Conservation (phyloP, 2,329 filamentous ascomycete genomes). For the Lasiodiplodia sp. region DNA sequence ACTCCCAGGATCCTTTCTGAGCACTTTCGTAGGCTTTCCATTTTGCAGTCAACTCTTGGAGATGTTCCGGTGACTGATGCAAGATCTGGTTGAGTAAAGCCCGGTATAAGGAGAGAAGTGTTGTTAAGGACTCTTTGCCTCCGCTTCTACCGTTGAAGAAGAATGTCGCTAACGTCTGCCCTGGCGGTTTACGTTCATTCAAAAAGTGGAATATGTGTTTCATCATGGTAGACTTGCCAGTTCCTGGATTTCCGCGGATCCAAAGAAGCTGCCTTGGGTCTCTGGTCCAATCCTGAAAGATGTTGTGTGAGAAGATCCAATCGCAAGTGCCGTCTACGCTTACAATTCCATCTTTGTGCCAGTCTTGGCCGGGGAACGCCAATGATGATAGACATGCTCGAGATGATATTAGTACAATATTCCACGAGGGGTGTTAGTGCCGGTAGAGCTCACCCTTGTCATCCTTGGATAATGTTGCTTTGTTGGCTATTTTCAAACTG, state of each 20-base stretch:
- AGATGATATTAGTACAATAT: background rate
- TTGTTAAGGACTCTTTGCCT: background rate
- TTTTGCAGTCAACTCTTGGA: background rate
- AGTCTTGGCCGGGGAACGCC: background rate
- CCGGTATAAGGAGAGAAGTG: background rate
- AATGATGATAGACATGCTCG: background rate
- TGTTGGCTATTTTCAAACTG: background rate
- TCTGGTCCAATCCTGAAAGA: background rate
- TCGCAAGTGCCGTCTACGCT: background rate
- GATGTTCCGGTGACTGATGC: background rate
- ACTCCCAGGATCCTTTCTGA: background rate
- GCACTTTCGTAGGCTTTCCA: fast-evolving
- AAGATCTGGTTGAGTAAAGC: background rate
- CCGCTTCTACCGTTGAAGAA: background rate
- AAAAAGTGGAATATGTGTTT: background rate
- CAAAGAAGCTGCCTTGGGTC: background rate
- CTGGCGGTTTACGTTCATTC: background rate
- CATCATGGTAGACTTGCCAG: background rate
- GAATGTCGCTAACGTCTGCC: background rate
- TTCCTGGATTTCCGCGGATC: background rate
- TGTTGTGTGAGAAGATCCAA: background rate
- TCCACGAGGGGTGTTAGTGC: too few relatives aligned
- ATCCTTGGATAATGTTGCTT: background rate
- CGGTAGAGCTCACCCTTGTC: background rate
- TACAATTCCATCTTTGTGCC: background rate